Base-by-base conservation (phyloP, 169 alveolate genomes). In the Plasmodium billcollinsi region DNA sequence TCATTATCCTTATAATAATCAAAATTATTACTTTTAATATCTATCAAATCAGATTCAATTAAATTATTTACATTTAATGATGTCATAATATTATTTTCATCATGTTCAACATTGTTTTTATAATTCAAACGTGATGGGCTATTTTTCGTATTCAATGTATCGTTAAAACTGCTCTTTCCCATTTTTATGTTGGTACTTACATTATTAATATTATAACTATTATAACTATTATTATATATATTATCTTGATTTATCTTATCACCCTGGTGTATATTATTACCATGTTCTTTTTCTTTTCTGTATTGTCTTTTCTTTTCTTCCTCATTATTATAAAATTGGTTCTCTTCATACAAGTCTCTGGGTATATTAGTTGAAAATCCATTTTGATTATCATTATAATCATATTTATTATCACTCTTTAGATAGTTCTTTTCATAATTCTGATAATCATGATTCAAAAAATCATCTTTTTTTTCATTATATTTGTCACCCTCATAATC, bases 51-150 rank as follows among this genome's bases (percentile, higher is more conserved):
- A 3, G 90, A 80, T 45, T 80, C 90, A 15, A 80, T 80, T 69
- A 80, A 80, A 69, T 80, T 80, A 49, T 80, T 80, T 56, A 80
- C 90, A 72, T 80, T 69, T 56, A 80, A 69, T 26, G 90, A 80
- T 4, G 72, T 21, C 49, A 80, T 11, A 6, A 80, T 80, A 26
- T 80, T 54, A 67, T 80, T 39, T 49, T 50, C 73, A 24, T 33
- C 45, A 2, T 80, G 90, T 3, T 56, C 73, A 33, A 49, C 26
- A 8, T 14, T 70, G 24, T 80, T 80, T 61, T 69, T 67, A 49
- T 54, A 80, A 66, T 69, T 33, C 33, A 50, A 26, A 59, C 83
- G 45, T 15, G 29, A 15, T 50, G 73, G 70, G n/a, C 50, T 20
- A 50, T n/a, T 69, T 61, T 56, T 69, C 21, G 49, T 20, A 47